Base-by-base conservation (phyloP, 768 basidiomycete genomes). In the Naganishia friedmannii region DNA sequence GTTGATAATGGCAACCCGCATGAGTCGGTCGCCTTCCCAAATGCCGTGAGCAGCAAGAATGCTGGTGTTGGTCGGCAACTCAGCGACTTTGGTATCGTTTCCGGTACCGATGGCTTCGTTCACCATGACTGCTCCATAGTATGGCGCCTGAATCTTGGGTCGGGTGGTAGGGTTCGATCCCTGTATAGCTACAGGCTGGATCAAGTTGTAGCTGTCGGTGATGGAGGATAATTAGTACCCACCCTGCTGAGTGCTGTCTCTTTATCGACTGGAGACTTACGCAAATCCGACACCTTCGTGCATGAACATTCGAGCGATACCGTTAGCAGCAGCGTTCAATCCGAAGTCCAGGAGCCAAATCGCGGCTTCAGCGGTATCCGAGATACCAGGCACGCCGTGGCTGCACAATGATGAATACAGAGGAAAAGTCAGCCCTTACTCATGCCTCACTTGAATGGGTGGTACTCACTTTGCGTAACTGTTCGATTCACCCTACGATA, bases 331-430 rank as follows among this genome's bases (percentile, higher is more conserved):
- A 7, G 69, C 66, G 15, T 73, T 60, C 23, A 74, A 65, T 6
- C 65, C 57, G 72, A 71, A 66, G 39, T 74, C 74, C n/a, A 70
- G 42, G 21, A 70, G 48, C 74, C 74, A 74, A 39, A 74, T 70
- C n/a, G 74, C 70, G n/a, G 72, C 66, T 54, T 74, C 74, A 39
- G 67, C 74, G 21, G 69, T 51, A 56, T 74, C 73, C 29, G 58
- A 66, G 29, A 56, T 53, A 13, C 70, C 70, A 12, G 72, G 72
- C 4, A 68, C 69, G 23, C 74, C 74, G 67, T 58, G 57, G 21
- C 57, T 58, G 32, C 6, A 23, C 19, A 23, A 6, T 6, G n/a
- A 26, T 15, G n/a, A 39, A 26, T 26, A 12, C 6, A 37, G 42
- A 65, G 66, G 67, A 69, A 23, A 72, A 57, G 23, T 69, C 60